Conservation (phyloP, 495 filamentous ascomycete species). For the Daldinia decipiens region DNA sequence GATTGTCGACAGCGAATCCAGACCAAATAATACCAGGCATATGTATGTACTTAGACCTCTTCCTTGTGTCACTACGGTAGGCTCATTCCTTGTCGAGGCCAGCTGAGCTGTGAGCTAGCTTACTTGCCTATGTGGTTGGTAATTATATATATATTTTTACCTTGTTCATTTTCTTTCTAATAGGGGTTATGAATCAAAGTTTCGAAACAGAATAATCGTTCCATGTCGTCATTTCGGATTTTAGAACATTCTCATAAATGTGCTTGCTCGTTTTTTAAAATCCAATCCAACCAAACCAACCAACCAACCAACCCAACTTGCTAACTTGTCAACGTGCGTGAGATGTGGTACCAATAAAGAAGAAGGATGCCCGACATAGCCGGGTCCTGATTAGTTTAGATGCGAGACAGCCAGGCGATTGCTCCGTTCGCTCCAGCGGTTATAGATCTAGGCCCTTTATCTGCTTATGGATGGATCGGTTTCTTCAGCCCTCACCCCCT, state of each 20-base stretch:
- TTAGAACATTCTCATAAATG: neutral
- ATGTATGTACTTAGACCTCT: neutral
- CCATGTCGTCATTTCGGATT: conserved; percentile 1
- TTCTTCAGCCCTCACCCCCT: neutral
- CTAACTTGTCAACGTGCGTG: neutral
- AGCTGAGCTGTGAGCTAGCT: neutral
- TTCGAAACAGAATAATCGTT: neutral
- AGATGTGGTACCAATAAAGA: conserved; percentile 10
- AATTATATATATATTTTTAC: neutral
- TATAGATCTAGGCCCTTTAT: conserved; percentile 3
- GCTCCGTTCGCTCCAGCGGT: neutral
- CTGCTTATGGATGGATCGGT: neutral
- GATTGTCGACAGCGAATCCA: neutral
- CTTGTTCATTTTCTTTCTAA: neutral
- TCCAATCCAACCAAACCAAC: neutral
- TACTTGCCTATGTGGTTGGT: neutral
- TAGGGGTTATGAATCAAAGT: neutral
- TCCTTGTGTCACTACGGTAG: neutral
- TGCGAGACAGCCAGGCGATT: neutral
- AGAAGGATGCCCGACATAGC: conserved; percentile 2
- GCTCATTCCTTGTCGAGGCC: neutral
- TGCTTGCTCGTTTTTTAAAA: neutral
- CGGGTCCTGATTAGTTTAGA: neutral
- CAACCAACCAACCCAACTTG: too few species aligned
- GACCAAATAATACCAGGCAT: neutral